A percentile compares a stretch with the other conserved stretches of the same genome.
Evolutionary conservation across 805 yeast species (phyloP).

Genomic region (Metschnikowia similis): DNA sequence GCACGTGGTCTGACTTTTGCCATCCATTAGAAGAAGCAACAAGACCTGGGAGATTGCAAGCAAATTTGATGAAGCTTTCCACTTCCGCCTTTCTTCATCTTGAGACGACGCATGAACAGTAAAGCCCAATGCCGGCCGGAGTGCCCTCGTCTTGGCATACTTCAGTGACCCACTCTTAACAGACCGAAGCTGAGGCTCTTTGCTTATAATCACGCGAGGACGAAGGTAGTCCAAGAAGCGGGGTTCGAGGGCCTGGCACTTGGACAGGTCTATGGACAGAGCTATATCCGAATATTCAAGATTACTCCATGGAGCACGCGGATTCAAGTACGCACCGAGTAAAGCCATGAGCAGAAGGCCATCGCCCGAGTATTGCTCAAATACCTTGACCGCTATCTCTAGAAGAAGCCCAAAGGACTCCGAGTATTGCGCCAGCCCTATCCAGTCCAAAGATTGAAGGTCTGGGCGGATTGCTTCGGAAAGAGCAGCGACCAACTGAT

Average conservation of each 20-base stretch:
- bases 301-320: slow-evolving; percentile 29
- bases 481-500: slow-evolving; percentile 1
- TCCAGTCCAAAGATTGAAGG: slow-evolving; percentile 7
- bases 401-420: not conserved
- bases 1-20: slow-evolving; percentile 5
- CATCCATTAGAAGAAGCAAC: slow-evolving; percentile 16
- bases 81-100: slow-evolving; percentile 22
- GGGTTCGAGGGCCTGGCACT: not conserved
- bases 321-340: slow-evolving; percentile 23
- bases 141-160: slow-evolving; percentile 5
- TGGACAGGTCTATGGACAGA: not conserved
- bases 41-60: slow-evolving; percentile 26
- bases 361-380: slow-evolving; percentile 3
- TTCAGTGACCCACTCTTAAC: slow-evolving; percentile 1
- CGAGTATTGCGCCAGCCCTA: not conserved
- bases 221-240: not conserved
- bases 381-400: slow-evolving; percentile 7
- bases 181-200: not conserved
- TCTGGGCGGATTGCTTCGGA: not conserved
- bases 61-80: slow-evolving; percentile 25
- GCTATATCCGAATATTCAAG: slow-evolving; percentile 3
- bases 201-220: not conserved
- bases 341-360: slow-evolving; percentile 3
- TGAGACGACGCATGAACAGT: slow-evolving; percentile 10
- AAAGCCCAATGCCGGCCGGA: slow-evolving; percentile 18